phyloP scores from a whole-genome alignment of 2,329 filamentous ascomycete species.

The Fusarium miscanthi region DNA sequence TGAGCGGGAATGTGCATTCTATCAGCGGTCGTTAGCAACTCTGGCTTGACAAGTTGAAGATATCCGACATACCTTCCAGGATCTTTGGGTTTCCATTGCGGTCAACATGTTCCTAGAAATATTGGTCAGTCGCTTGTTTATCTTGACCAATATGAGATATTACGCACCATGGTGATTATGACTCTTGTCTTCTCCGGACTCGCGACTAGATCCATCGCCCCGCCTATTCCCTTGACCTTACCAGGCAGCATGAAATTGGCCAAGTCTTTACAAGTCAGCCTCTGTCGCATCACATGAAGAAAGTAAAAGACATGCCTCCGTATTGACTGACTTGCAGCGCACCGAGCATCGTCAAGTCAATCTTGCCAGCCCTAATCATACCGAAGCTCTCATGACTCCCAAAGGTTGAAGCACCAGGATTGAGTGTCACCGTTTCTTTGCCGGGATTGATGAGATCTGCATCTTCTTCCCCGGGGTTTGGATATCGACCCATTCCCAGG shows the following conservation, averaged over 20 bases:
- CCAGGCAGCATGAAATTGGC: constrained; percentile 94
- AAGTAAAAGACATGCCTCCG: constrained; percentile 48
- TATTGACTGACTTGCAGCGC: constrained; percentile 85
- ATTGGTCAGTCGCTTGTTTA: neutral
- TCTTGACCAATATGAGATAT: accelerated
- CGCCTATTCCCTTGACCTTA: constrained; percentile 92
- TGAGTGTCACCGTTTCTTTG: constrained; percentile 81
- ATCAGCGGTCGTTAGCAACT: neutral
- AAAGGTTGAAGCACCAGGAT: constrained; percentile 77
- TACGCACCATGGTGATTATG: constrained; percentile 78
- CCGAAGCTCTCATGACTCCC: constrained; percentile 83
- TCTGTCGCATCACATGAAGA: no score
- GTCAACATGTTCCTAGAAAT: constrained; percentile 78
- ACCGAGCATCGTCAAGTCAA: constrained; percentile 86
- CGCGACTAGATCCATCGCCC: constrained; percentile 91
- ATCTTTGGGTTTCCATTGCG: constrained; percentile 95
- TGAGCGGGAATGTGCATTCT: constrained; percentile 85
- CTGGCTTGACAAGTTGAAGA: no score
- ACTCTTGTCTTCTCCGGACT: constrained; percentile 89
- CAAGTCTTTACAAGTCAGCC: constrained; percentile 62
- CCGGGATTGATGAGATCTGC: constrained; percentile 90
- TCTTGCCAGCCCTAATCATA: constrained; percentile 85
- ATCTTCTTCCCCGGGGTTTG: constrained; percentile 78
- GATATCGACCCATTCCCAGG: constrained; percentile 75
- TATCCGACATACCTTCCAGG: constrained; percentile 70